Percentiles rank a stretch among this genome's conserved stretches.
Evolutionary conservation across 1,284 basidiomycete genomes (phyloP).

Genomic region (Amylostereum areolatum): DNA sequence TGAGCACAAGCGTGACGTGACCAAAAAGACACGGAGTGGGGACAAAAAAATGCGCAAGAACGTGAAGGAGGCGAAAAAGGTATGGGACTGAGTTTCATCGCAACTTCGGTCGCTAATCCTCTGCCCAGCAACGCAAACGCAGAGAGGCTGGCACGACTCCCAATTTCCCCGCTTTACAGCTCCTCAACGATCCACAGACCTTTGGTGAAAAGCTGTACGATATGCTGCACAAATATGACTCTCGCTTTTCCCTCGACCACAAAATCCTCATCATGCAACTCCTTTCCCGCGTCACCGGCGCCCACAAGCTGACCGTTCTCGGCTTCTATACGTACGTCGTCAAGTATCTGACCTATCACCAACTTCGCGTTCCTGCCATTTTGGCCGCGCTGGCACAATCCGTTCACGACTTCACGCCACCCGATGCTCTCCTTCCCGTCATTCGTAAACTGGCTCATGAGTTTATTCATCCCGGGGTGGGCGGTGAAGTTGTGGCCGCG

Average conservation of each 20-base stretch:
- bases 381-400: slow-evolving; percentile 94
- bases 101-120: not conserved
- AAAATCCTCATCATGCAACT: slow-evolving; percentile 98
- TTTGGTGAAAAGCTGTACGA: slow-evolving; percentile 96
- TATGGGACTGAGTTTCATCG: slow-evolving; percentile 7
- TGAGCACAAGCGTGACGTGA: slow-evolving; percentile 81
- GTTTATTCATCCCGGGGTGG: slow-evolving; percentile 97
- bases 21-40: slow-evolving; percentile 80
- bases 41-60: slow-evolving; percentile 75
- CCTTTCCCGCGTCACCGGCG: slow-evolving; percentile 90
- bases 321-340: slow-evolving; percentile 97
- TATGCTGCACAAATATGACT: slow-evolving; percentile 82
- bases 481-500: slow-evolving; percentile 91
- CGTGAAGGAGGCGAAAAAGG: slow-evolving; percentile 68
- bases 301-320: slow-evolving; percentile 90
- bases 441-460: slow-evolving; percentile 91
- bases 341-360: slow-evolving; percentile 91
- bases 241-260: slow-evolving; percentile 91
- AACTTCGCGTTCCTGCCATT: slow-evolving; percentile 91
- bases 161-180: slow-evolving; percentile 92
- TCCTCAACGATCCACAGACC: slow-evolving; percentile 93
- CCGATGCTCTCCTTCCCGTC: slow-evolving; percentile 87
- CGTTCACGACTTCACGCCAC: slow-evolving; percentile 93
- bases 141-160: slow-evolving; percentile 39
- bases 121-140: slow-evolving; percentile 55